phyloP scores from a whole-genome alignment of 805 yeast species.

The Blastobotrys chiropterorum region DNA sequence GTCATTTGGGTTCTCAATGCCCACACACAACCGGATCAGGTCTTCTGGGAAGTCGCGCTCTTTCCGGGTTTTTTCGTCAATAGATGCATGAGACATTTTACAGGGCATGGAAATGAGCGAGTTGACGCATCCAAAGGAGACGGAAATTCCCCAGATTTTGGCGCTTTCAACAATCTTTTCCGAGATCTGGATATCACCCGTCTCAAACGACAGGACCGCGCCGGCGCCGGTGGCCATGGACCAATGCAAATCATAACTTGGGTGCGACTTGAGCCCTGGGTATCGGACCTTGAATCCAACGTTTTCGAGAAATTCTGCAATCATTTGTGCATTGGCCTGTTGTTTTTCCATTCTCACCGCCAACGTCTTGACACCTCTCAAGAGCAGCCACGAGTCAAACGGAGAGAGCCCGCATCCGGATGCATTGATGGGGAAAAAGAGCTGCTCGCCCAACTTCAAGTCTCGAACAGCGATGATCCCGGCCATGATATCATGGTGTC shows the following conservation, averaged over 20 bases:
- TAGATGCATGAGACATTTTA: slow-evolving; percentile 95
- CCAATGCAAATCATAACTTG: slow-evolving; percentile 73
- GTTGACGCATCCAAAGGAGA: slow-evolving; percentile 91
- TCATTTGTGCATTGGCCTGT: slow-evolving; percentile 67
- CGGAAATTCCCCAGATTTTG: slow-evolving; percentile 79
- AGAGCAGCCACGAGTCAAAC: slow-evolving; percentile 83
- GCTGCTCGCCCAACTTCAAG: slow-evolving; percentile 55
- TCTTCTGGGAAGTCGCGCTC: slow-evolving; percentile 93
- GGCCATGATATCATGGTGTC: slow-evolving; percentile 97
- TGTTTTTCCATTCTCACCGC: slow-evolving; percentile 83
- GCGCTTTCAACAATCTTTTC: slow-evolving; percentile 72
- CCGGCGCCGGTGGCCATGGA: slow-evolving; percentile 80
- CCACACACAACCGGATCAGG: slow-evolving; percentile 81
- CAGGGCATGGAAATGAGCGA: slow-evolving; percentile 92
- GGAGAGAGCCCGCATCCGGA: slow-evolving; percentile 91
- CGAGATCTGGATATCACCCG: slow-evolving; percentile 62
- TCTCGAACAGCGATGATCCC: slow-evolving; percentile 75
- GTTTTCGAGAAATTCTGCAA: slow-evolving; percentile 66
- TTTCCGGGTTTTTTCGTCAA: slow-evolving; percentile 77
- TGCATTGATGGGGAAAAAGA: slow-evolving; percentile 77
- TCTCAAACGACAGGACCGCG: slow-evolving; percentile 83
- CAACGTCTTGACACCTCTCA: slow-evolving; percentile 84
- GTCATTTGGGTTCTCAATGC: slow-evolving; percentile 80
- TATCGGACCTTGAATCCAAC: slow-evolving; percentile 74
- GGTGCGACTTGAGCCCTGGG: slow-evolving; percentile 79